These are phyloP conservation scores for Zizania palustris DNA, from an alignment of 202 grass and related monocot genomes.

Conservation along the genomic window DNA sequence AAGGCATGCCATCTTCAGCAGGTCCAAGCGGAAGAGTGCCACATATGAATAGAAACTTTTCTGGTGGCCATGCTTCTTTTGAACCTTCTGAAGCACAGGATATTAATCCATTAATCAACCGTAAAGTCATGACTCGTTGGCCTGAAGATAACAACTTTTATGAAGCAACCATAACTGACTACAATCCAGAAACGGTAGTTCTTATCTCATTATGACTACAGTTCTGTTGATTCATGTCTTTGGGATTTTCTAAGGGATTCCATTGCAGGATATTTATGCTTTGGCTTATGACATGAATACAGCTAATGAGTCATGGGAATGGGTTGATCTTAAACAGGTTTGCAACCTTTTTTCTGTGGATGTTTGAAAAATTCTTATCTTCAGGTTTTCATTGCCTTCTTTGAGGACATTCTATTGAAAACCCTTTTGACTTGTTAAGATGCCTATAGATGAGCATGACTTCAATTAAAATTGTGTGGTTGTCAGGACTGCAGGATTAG, in stretches of 20 bases:
- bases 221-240: constrained; percentile 40
- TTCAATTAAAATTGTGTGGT: neutral
- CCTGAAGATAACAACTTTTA: constrained; percentile 98
- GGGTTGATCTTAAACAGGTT: constrained; percentile 10
- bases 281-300: neutral
- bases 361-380: neutral
- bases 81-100: constrained; percentile 60
- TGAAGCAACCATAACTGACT: constrained; percentile 90
- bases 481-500: neutral
- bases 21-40: constrained; percentile 74
- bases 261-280: constrained; percentile 47
- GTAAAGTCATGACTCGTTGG: constrained; percentile 87
- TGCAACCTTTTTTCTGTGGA: neutral
- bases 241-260: constrained; percentile 47
- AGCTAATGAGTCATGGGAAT: neutral
- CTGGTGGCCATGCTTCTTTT: constrained; percentile 55
- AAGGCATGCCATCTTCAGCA: constrained; percentile 60
- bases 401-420: neutral
- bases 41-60: constrained; percentile 63
- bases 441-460: neutral
- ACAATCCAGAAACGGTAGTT: constrained; percentile 62
- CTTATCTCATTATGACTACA: constrained; percentile 38
- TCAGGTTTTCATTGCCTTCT: neutral
- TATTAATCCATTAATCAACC: constrained; percentile 68
- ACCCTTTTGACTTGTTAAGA: neutral